Conservation (phyloP, 1,284 basidiomycete genomes). For the Melampsora larici-populina region DNA sequence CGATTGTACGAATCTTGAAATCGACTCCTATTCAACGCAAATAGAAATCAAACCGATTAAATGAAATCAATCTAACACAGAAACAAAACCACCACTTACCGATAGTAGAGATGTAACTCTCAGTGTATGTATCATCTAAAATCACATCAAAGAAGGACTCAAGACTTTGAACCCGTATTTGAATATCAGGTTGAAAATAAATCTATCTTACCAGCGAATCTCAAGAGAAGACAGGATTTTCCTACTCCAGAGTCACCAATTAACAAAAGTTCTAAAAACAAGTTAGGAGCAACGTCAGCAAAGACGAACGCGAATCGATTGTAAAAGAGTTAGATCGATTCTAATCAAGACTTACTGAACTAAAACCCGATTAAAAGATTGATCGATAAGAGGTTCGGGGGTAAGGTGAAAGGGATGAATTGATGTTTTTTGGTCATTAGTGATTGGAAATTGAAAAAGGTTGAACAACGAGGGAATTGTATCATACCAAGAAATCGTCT, state of each 20-base stretch:
- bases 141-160: not conserved
- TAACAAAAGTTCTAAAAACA: slow-evolving; percentile 61
- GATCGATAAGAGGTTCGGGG: too few relatives aligned
- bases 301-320: not conserved
- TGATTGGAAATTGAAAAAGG: too few relatives aligned
- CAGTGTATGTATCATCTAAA: slow-evolving; percentile 57
- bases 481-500: too few relatives aligned
- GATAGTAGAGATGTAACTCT: slow-evolving; percentile 57
- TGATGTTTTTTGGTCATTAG: too few relatives aligned
- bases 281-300: not conserved
- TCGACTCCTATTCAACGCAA: slow-evolving; percentile 62
- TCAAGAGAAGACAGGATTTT: slow-evolving; percentile 62
- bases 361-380: not conserved
- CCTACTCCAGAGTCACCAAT: slow-evolving; percentile 87
- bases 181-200: slow-evolving; percentile 24
- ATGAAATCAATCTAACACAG: not conserved
- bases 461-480: too few relatives aligned
- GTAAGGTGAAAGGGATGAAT: too few relatives aligned
- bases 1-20: slow-evolving; percentile 99
- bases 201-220: slow-evolving; percentile 56
- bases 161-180: not conserved
- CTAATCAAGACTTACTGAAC: not conserved
- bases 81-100: not conserved
- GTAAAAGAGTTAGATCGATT: not conserved
- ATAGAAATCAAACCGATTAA: not conserved